phyloP scores from a whole-genome alignment of 805 yeast genomes.

The Metschnikowia continentalis region DNA sequence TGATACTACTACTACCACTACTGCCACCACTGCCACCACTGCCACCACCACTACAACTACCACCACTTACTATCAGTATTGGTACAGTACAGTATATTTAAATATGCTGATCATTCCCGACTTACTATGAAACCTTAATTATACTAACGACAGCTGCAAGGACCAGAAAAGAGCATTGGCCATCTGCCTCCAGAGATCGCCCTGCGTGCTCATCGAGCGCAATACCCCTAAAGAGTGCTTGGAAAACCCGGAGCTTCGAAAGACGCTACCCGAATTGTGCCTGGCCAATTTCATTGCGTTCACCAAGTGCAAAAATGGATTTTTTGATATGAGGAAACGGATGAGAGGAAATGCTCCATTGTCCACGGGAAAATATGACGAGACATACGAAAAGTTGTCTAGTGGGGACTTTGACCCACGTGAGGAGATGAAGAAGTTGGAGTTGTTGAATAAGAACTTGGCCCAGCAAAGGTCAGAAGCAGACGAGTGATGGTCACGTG shows the following conservation, averaged over 20 bases:
- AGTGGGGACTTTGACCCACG: conserved; percentile 77
- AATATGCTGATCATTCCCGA: too few species aligned
- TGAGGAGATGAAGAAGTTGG: conserved; percentile 74
- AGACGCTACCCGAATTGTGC: conserved; percentile 83
- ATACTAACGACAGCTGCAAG: conserved; percentile 60
- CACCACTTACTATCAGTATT: too few species aligned
- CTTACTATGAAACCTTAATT: too few species aligned
- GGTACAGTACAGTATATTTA: too few species aligned
- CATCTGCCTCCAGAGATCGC: conserved; percentile 90
- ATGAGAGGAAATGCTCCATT: conserved; percentile 91
- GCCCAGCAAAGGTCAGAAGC: conserved; percentile 25
- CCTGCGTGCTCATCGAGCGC: conserved; percentile 88
- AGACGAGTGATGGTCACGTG: conserved; percentile 18
- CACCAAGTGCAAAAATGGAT: conserved; percentile 86
- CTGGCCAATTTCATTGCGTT: conserved; percentile 79
- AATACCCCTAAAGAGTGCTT: conserved; percentile 87
- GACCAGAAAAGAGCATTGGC: conserved; percentile 96
- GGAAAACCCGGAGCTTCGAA: conserved; percentile 70
- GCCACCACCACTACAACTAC: too few species aligned
- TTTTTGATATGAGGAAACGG: conserved; percentile 86
- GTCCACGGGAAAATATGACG: conserved; percentile 90
- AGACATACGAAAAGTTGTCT: conserved; percentile 73
- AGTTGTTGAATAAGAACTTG: conserved; percentile 51
- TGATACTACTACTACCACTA: too few species aligned
- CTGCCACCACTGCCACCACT: too few species aligned